Base-by-base conservation (phyloP, 2,329 filamentous ascomycete species). In the Colletotrichum tanaceti region DNA sequence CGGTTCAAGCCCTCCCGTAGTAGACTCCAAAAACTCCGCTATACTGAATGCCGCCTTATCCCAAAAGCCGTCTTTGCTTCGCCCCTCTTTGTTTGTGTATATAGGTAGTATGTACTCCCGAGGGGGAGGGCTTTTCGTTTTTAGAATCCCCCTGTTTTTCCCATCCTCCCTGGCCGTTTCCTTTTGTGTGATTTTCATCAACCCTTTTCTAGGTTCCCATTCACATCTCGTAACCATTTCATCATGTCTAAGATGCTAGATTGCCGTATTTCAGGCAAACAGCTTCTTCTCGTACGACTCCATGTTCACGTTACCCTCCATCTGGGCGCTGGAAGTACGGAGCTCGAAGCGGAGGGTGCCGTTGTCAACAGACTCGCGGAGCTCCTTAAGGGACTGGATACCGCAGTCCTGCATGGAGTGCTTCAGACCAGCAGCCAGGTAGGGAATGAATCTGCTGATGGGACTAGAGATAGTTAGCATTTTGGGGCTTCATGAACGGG, bases 261-360 rank as follows among this genome's bases (percentile, higher is more conserved):
- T 64, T 44, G 32, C 60, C 65, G 18, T 57, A 32, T 61, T 57
- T 81, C 89, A 98, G 76, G 94, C 93, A 83, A 97, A 99, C 74
- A 99, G 91, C 89, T 98, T 99, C 92, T 99, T 99, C 87, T 98
- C 96, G 80, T 97, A 98, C 79, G 93, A 95, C 85, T 98, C 94
- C 87, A 99, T 94, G 84, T 98, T 97, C 71, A 99, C 94, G 78
- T 95, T 96, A 72, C 96, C 96, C 86, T 99, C 96, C 68, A 97
- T 87, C 87, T 97, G 94, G 58, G 96, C 96, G 81, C 94, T 97
- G 69, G 94, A 92, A 70, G 94, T 98, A 75, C 96, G 88, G 77
- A 98, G 87, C 86, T 99, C 96, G 79, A 99, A 99, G 76, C 96
- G 90, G 63, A 98, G 90, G 58, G 84, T 88, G 70, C 94, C 93